phyloP scores from a whole-genome alignment of 257 asterid species.

The Gentiana straminea region DNA sequence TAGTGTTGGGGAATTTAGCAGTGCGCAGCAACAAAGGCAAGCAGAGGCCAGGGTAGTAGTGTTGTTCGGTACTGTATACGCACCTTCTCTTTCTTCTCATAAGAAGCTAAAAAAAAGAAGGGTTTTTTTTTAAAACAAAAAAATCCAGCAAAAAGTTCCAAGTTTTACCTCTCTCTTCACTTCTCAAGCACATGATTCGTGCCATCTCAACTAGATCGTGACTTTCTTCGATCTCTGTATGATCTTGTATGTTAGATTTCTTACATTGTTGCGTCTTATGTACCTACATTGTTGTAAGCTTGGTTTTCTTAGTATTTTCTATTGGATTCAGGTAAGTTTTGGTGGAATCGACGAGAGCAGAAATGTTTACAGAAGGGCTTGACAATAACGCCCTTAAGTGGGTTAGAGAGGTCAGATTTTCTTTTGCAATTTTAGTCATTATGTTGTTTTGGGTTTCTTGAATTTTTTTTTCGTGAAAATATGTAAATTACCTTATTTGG shows the following conservation, averaged over 20 bases:
- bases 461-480: no score
- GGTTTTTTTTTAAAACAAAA: background rate
- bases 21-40: no score
- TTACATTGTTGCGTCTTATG: background rate
- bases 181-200: background rate
- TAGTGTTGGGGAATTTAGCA: no score
- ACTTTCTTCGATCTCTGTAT: background rate
- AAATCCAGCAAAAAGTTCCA: background rate
- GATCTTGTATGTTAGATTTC: slow-evolving; percentile 1
- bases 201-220: background rate
- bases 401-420: slow-evolving; percentile 34
- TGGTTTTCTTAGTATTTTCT: background rate
- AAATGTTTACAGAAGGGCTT: slow-evolving; percentile 44
- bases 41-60: no score
- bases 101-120: background rate
- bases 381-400: slow-evolving; percentile 42
- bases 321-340: slow-evolving; percentile 12
- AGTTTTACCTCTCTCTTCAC: background rate
- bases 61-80: background rate
- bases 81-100: background rate
- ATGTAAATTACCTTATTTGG: no score
- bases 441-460: background rate
- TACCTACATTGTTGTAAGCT: slow-evolving; percentile 2
- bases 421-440: background rate
- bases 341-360: slow-evolving; percentile 6